Base-by-base conservation (phyloP, 1,284 basidiomycete genomes). In the Heliocybe sulcata region DNA sequence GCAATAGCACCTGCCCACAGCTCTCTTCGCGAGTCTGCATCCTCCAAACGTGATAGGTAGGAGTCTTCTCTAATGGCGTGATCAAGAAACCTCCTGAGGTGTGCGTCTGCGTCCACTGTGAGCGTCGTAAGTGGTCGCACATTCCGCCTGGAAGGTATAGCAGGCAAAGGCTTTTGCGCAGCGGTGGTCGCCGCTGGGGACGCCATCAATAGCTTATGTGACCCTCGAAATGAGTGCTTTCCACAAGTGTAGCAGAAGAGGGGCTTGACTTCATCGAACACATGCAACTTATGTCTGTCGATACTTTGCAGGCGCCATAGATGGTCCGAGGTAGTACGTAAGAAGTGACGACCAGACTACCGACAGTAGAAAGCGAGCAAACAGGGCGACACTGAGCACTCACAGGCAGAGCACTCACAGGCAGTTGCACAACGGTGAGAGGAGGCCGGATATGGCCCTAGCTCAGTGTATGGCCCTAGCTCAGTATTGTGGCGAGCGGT, bases 1-100 rank as follows among this genome's bases (percentile, higher is more conserved):
- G 58, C 60, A 55, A 55, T 56, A 10, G 56, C 49, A 16, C 58
- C 49, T 14, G 64, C 64, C 76, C 78, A 81, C 2, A 35, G 63
- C 63, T 33, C 73, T 69, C 9, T 60, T 54, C 25, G 57, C 57
- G 8, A 16, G 4, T 35, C 51, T 35, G 45, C 57, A 33, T 61
- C 61, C 20, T 53, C 51, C 11, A 26, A 42, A 12, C 11, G 14
- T 3, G 54, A 26, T n/a, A 45, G 33, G 26, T 62, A 47, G 16
- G 42, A 55, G 20, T 64, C 63, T 29, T 57, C 55, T 14, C 22
- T 26, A 9, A 64, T 35, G 2, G 49, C 52, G 38, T 52, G 33
- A 1, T 53, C 20, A 35, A 64, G 45, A 23, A 64, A 54, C 9
- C 42, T 55, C 26, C 52, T 55, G 11, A 64, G 48, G 48, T 64